These are phyloP conservation scores for Mortierella alpina DNA, from an alignment of 192 early-diverging fungal genomes.

Conservation along the genomic window DNA sequence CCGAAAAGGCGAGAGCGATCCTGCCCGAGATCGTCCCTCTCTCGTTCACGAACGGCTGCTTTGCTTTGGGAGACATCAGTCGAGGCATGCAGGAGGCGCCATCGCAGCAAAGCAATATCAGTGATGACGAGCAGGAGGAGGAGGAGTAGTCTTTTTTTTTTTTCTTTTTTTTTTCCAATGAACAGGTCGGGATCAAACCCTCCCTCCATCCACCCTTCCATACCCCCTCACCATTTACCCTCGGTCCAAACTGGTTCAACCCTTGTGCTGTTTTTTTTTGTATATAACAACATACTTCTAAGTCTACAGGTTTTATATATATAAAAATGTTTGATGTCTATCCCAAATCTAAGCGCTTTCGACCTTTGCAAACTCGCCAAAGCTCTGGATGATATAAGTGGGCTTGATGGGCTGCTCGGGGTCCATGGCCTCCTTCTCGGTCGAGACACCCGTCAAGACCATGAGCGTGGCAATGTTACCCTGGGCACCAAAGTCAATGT, in stretches of 20 bases:
- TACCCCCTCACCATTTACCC: no score
- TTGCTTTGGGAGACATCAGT: slow-evolving; percentile 46
- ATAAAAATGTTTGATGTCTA: neutral
- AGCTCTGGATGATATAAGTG: slow-evolving; percentile 57
- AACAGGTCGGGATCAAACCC: neutral
- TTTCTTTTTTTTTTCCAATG: neutral
- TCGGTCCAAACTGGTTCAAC: no score
- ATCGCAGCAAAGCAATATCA: neutral
- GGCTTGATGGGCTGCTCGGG: slow-evolving; percentile 55
- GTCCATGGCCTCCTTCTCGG: slow-evolving; percentile 51
- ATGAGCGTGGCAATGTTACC: slow-evolving; percentile 90
- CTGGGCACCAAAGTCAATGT: slow-evolving; percentile 92
- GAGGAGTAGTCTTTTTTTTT: no score
- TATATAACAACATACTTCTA: neutral
- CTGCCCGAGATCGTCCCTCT: slow-evolving; percentile 74
- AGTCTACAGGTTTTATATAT: neutral
- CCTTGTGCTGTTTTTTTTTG: neutral
- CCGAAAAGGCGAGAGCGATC: slow-evolving; percentile 73
- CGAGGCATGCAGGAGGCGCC: slow-evolving; percentile 40
- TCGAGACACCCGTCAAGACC: slow-evolving; percentile 85
- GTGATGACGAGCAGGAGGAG: slow-evolving; percentile 23
- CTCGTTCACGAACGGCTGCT: slow-evolving; percentile 76
- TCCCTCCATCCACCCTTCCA: neutral
- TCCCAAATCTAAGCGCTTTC: slow-evolving; percentile 13
- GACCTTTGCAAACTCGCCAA: slow-evolving; percentile 57